Percentiles rank a stretch among this genome's conserved stretches.
These are phyloP conservation scores for Cytospora schulzeri DNA, from an alignment of 2,329 filamentous ascomycete species.

Conservation along the genomic window DNA sequence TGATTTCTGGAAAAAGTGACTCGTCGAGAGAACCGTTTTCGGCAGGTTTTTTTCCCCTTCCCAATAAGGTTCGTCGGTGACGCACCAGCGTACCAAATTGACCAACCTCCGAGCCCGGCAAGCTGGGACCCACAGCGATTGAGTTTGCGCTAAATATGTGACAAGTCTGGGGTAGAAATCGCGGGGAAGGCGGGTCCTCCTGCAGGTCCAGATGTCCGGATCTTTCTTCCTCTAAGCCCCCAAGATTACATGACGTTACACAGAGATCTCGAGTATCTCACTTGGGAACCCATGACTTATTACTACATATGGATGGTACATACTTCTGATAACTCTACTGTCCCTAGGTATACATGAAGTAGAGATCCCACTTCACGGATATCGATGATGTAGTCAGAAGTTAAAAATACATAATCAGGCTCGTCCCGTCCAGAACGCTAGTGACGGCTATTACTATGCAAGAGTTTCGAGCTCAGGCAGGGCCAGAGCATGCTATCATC, in stretches of 20 bases:
- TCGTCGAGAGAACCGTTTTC: not conserved
- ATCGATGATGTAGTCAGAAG: too few species aligned
- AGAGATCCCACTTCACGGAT: too few species aligned
- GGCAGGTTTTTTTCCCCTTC: constrained; percentile 22
- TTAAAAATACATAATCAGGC: too few species aligned
- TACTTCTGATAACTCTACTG: too few species aligned
- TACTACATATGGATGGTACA: too few species aligned
- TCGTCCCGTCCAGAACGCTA: too few species aligned
- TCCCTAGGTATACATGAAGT: too few species aligned
- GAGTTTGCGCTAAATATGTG: not conserved
- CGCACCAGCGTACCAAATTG: not conserved
- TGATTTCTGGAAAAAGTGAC: too few species aligned
- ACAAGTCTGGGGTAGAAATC: constrained; percentile 14
- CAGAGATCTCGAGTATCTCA: not conserved
- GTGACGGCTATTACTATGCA: too few species aligned
- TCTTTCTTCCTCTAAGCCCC: not conserved
- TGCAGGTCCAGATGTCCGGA: not conserved
- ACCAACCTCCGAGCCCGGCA: not conserved
- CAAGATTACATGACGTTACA: not conserved
- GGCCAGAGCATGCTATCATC: too few species aligned
- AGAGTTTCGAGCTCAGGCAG: too few species aligned
- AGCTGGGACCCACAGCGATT: not conserved
- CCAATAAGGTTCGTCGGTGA: constrained; percentile 18
- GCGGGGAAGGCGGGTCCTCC: constrained; percentile 14
- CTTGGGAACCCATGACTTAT: too few species aligned